Percentiles rank a stretch among this genome's conserved stretches.
Conservation (phyloP, 768 basidiomycete genomes). For the Psilocybe tampanensis region DNA sequence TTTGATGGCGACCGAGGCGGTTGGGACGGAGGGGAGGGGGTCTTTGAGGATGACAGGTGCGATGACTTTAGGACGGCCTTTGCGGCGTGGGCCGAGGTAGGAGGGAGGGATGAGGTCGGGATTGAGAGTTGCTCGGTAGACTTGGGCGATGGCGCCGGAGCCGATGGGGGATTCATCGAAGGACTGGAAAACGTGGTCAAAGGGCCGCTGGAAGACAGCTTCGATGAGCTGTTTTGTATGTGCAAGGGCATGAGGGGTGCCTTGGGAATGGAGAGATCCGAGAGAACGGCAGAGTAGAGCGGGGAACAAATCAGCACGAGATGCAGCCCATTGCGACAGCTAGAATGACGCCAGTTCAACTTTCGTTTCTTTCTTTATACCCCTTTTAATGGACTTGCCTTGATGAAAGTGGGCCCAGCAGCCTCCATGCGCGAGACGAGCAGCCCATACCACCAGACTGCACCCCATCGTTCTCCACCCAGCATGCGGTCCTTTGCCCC, state of each 20-base stretch:
- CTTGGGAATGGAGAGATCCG: conserved; percentile 87
- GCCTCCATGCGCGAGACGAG: conserved; percentile 88
- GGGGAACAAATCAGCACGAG: conserved; percentile 93
- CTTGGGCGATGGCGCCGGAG: conserved; percentile 99
- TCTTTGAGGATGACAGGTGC: conserved; percentile 60
- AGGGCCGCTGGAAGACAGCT: conserved; percentile 78
- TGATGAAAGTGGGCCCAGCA: conserved; percentile 96
- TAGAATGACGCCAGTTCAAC: conserved; percentile 32
- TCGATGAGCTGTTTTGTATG: conserved; percentile 87
- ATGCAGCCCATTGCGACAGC: conserved; percentile 99
- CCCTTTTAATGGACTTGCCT: conserved; percentile 49
- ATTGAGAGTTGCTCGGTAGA: conserved; percentile 87
- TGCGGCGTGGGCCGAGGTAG: conserved; percentile 78
- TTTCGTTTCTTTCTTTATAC: neutral
- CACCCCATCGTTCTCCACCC: conserved; percentile 86
- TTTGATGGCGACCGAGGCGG: conserved; percentile 92
- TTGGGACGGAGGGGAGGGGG: conserved; percentile 74
- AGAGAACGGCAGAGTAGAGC: conserved; percentile 80
- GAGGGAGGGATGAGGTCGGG: conserved; percentile 84
- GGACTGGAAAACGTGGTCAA: conserved; percentile 88
- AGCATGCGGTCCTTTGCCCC: conserved; percentile 56
- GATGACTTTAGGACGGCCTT: conserved; percentile 46
- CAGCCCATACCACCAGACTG: conserved; percentile 96
- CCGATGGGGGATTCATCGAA: conserved; percentile 90
- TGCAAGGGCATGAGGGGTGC: conserved; percentile 73